Evolutionary conservation across 768 basidiomycete species (phyloP), one percentile per base, ranked within the genome.

Genomic region (Crassisporium funariophilum): DNA sequence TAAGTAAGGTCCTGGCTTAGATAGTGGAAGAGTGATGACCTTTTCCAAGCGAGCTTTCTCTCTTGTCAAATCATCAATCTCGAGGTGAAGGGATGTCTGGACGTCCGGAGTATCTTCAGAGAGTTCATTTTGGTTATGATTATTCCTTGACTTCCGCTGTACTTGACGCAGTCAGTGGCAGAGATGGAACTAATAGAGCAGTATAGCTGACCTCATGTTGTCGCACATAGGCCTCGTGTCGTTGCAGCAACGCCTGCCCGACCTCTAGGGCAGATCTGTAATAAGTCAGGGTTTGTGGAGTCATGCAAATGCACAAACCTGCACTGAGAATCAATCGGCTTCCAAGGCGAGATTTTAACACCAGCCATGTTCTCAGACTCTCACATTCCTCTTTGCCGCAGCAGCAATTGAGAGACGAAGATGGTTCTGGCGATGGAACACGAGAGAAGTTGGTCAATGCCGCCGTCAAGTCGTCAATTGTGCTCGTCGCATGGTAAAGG

Each of bases 161-260:
- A 44, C 21, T 36, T 19, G 35, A n/a, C 21, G 35, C 37, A 38
- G 21, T 48, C 35, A 44, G 48, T 25, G 29, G 29, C 27, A 3
- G 13, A 40, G 38, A 27, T 21, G 29, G 35, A n/a, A 35, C 21
- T 9, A 20, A 27, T 13, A 19, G 46, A 29, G 33, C 41, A 46
- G 47, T 41, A 20, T 44, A 24, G 66, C 75, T 36, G 53, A 81
- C 83, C 78, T 88, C 83, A 46, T 83, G 80, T 58, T 77, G 77
- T 38, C 84, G 81, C 21, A 91, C 82, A 65, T 90, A 91, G 3
- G 87, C 88, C 68, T 95, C 93, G 61, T 95, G 91, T 49, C 86
- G 74, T 59, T 88, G 83, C 38, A 97, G 66, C 37, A 97, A 68
- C 4, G 94, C 93, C 65, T 93, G 90, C 10, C 93, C 93, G 21